Percentiles rank a stretch among this genome's conserved stretches.
Conservation (phyloP, 257 asterid genomes). For the Fraxinus pennsylvanica region DNA sequence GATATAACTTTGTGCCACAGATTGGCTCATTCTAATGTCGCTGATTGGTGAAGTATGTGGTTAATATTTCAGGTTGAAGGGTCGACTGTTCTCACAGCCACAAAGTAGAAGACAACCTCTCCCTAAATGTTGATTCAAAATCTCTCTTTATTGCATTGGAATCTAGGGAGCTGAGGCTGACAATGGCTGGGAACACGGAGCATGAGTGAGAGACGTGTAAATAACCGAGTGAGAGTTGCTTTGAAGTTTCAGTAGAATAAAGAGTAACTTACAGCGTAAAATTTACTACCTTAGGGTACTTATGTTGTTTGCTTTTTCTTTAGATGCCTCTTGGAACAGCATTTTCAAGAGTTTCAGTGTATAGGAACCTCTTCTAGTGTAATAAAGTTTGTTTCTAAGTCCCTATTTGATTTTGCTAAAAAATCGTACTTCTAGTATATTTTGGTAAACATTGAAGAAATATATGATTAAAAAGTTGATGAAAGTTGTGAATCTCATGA, state of each 20-base stretch:
- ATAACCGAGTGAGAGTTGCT: background rate
- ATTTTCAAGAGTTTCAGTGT: background rate
- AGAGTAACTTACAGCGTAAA: background rate
- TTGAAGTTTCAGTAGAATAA: background rate
- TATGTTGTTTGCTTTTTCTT: background rate
- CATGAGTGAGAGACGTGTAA: background rate
- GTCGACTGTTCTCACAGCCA: slow-evolving; percentile 66
- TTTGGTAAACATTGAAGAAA: too few relatives aligned
- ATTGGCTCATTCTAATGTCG: background rate
- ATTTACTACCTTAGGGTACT: background rate
- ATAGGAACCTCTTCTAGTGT: background rate
- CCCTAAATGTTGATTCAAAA: background rate
- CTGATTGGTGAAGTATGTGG: slow-evolving; percentile 21
- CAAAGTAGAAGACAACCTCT: slow-evolving; percentile 44
- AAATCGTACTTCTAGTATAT: too few relatives aligned
- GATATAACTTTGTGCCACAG: background rate
- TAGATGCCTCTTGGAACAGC: too few relatives aligned
- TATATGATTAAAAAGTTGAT: too few relatives aligned
- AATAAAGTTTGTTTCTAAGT: background rate
- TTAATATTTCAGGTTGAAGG: slow-evolving; percentile 82
- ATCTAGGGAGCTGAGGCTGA: background rate
- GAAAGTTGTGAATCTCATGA: too few relatives aligned
- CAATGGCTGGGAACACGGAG: background rate
- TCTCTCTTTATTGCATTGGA: background rate
- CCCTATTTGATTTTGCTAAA: too few relatives aligned